These are phyloP conservation scores for Aegilops umbellulata DNA, from an alignment of 176 grass and related monocot species.

Conservation along the genomic window DNA sequence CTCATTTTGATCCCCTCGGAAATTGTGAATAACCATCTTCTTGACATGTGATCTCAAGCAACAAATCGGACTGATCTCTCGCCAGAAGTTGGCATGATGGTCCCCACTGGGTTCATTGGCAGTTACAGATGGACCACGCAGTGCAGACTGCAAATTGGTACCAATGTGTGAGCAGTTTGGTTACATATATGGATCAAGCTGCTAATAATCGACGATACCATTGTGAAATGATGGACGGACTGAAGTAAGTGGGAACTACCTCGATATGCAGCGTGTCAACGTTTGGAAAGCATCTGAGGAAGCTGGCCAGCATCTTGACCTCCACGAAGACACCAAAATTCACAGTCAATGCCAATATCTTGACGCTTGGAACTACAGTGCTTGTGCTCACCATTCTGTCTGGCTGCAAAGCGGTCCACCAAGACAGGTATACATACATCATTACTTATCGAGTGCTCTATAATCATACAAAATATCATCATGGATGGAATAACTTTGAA, in stretches of 20 bases:
- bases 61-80: neutral
- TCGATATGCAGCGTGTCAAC: conserved; percentile 14
- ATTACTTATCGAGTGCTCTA: no score
- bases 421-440: no score
- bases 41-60: conserved; percentile 9
- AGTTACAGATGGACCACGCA: neutral
- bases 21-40: neutral
- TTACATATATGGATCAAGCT: neutral
- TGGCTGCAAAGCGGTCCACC: neutral
- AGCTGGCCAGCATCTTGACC: neutral
- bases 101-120: neutral
- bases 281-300: conserved; percentile 35
- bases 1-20: neutral
- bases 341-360: neutral
- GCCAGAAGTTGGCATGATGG: neutral
- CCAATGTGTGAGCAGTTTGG: neutral
- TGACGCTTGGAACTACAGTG: neutral
- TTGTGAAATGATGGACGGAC: neutral
- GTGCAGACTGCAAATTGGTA: conserved; percentile 17
- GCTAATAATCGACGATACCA: neutral
- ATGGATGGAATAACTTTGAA: no score
- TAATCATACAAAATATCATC: no score
- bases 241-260: neutral
- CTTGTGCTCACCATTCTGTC: neutral
- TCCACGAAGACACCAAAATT: neutral